phyloP scores from a whole-genome alignment of 169 alveolate species.

The Eimeria acervulina region DNA sequence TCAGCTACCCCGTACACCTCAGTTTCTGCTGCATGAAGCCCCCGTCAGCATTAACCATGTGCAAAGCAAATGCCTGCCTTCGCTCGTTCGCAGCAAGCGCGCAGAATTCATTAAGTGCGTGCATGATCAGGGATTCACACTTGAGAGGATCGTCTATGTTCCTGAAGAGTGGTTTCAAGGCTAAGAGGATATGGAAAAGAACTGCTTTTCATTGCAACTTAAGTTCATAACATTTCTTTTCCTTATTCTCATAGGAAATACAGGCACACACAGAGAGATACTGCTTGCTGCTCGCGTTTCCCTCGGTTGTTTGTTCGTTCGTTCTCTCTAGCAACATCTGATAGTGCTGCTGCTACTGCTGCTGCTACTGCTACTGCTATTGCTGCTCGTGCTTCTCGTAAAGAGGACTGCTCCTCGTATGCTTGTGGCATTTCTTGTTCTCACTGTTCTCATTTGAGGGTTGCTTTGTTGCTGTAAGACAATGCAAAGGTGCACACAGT shows the following conservation, averaged over 20 bases:
- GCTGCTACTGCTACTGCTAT: neutral
- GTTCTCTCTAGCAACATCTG: neutral
- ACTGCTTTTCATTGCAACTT: too few species aligned
- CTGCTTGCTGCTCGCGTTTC: too few species aligned
- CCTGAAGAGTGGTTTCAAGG: slow-evolving; percentile 45
- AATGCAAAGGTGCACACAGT: too few species aligned
- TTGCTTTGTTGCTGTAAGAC: too few species aligned
- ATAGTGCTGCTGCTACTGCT: neutral
- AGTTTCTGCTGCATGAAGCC: slow-evolving; percentile 24
- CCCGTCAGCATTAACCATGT: slow-evolving; percentile 27
- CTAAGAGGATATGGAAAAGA: neutral
- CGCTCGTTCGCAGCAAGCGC: neutral
- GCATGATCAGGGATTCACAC: slow-evolving; percentile 36
- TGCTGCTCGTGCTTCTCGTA: neutral
- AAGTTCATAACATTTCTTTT: too few species aligned
- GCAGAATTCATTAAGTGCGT: slow-evolving; percentile 40
- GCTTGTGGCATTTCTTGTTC: too few species aligned
- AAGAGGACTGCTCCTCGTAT: too few species aligned
- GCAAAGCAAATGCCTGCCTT: slow-evolving; percentile 36
- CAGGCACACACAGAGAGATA: neutral
- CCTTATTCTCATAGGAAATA: too few species aligned
- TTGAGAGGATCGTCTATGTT: slow-evolving; percentile 28
- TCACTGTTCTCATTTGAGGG: too few species aligned
- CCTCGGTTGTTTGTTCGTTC: too few species aligned
- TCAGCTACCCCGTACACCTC: slow-evolving; percentile 5